A percentile compares a stretch with the other conserved stretches of the same genome.
These are phyloP conservation scores for Hysterangium stoloniferum DNA, from an alignment of 768 basidiomycete genomes.

Conservation along the genomic window DNA sequence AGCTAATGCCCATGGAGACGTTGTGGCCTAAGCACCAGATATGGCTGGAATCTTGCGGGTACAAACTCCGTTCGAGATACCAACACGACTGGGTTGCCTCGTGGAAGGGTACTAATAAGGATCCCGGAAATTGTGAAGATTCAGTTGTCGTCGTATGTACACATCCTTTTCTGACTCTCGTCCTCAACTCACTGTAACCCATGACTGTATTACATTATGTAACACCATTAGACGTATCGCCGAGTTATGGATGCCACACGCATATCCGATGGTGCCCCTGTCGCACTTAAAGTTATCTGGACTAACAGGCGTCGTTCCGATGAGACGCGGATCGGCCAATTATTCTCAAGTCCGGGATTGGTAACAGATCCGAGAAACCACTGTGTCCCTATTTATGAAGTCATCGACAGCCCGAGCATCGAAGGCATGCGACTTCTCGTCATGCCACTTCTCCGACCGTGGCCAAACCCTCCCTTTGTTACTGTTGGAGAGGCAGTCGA, in stretches of 20 bases:
- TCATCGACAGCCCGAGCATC: slow-evolving; percentile 17
- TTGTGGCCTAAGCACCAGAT: slow-evolving; percentile 22
- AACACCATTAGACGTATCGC: too few relatives aligned
- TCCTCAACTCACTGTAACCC: background rate
- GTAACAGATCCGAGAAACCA: slow-evolving; percentile 22
- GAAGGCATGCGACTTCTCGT: slow-evolving; percentile 18
- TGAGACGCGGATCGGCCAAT: slow-evolving; percentile 16
- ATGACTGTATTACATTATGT: background rate
- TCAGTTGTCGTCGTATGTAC: background rate
- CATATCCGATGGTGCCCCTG: slow-evolving; percentile 16
- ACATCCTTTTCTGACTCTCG: background rate
- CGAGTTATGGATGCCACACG: slow-evolving; percentile 18
- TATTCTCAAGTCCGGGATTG: slow-evolving; percentile 17
- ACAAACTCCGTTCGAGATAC: slow-evolving; percentile 27
- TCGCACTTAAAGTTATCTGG: slow-evolving; percentile 18
- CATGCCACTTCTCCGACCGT: slow-evolving; percentile 22
- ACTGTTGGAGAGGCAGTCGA: slow-evolving; percentile 27
- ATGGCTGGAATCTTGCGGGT: slow-evolving; percentile 27
- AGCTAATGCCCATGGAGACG: background rate
- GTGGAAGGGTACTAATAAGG: slow-evolving; percentile 19
- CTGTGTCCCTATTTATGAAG: slow-evolving; percentile 23
- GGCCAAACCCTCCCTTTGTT: slow-evolving; percentile 19
- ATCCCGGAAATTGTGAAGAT: slow-evolving; percentile 10
- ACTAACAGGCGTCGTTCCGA: background rate
- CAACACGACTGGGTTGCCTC: slow-evolving; percentile 28